Base-by-base conservation (phyloP, 495 filamentous ascomycete species). In the Choiromyces venosus region DNA sequence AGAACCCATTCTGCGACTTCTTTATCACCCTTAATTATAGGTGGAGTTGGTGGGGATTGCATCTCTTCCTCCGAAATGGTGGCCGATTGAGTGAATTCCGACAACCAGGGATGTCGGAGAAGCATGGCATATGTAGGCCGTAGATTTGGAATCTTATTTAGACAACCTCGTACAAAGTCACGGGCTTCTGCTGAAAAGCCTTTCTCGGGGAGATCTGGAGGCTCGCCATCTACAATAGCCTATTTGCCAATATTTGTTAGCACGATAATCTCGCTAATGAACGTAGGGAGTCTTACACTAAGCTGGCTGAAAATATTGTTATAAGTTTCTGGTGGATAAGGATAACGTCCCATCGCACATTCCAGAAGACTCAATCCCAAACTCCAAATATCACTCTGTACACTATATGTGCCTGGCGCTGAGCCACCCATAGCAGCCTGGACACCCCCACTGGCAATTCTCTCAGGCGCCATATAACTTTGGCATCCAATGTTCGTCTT, bases 401-500 rank as follows among this genome's bases (percentile, higher is more conserved):
- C 95, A 82, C 93, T 97, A 82, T 99, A 99, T 2, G 94, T 97
- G 38, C 95, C 94, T 10, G 74, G 70, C 35, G 61, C 71, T 14
- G 75, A 65, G 66, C 88, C 88, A 37, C 87, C 88, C 4, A 92
- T 88, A 33, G 91, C 86, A 14, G 91, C 88, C 78, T 92, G 89
- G 78, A 93, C 87, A 36, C 93, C 91, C 68, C 92, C 91, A 36
- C 92, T 92, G 38, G 92, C 91, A 73, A 99, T 99, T 69, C 95
- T 87, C 82, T 99, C 95, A 4, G 95, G 95, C 0, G 95, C 95
- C 95, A 99, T 99, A 84, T 99, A 99, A 83, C 93, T 97, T 82
- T 99, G 95, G 80, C 95, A 99, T 33, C 95, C 95, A 76, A 99
- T 99, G 81, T 99, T 99, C 35, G 95, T 99, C 83, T 97, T 97